Conservation (phyloP, 1,139 yeast species). For the Kurtzmaniella natalensis region DNA sequence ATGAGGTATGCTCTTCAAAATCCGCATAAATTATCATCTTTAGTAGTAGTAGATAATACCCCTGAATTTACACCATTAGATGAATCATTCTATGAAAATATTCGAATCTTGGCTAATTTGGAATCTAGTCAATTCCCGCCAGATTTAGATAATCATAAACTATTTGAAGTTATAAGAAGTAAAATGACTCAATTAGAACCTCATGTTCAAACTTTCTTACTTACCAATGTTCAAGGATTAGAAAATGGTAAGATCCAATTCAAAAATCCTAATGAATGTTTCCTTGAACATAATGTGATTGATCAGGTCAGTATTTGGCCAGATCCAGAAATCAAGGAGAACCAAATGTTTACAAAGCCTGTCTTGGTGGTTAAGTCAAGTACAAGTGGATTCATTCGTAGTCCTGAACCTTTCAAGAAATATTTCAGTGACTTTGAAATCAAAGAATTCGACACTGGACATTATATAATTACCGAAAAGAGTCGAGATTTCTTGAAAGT, state of each 20-base stretch:
- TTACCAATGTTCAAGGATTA: conserved; percentile 24
- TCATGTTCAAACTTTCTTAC: conserved; percentile 24
- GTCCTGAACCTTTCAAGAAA: conserved; percentile 25
- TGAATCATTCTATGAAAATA: conserved; percentile 19
- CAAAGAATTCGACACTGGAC: conserved; percentile 37
- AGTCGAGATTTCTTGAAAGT: conserved; percentile 31
- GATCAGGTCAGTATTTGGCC: conserved; percentile 44
- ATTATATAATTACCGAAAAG: conserved; percentile 42
- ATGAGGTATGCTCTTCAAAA: conserved; percentile 39
- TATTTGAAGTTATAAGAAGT: conserved; percentile 2
- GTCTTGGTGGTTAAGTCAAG: conserved; percentile 38
- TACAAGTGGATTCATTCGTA: conserved; percentile 35
- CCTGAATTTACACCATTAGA: conserved; percentile 31
- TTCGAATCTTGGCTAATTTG: conserved; percentile 31
- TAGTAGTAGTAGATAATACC: conserved; percentile 47
- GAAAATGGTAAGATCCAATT: conserved; percentile 10
- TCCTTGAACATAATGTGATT: conserved; percentile 23
- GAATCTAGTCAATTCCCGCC: conserved; percentile 13
- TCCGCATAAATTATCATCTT: conserved; percentile 34
- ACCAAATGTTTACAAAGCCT: conserved; percentile 27
- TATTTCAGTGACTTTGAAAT: conserved; percentile 31
- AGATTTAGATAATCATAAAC: conserved; percentile 1
- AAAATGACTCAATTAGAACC: conserved; percentile 19
- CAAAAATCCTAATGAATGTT: conserved; percentile 9
- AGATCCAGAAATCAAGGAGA: conserved; percentile 13